phyloP scores from a whole-genome alignment of 768 basidiomycete genomes.

The Tulasnella sp. region DNA sequence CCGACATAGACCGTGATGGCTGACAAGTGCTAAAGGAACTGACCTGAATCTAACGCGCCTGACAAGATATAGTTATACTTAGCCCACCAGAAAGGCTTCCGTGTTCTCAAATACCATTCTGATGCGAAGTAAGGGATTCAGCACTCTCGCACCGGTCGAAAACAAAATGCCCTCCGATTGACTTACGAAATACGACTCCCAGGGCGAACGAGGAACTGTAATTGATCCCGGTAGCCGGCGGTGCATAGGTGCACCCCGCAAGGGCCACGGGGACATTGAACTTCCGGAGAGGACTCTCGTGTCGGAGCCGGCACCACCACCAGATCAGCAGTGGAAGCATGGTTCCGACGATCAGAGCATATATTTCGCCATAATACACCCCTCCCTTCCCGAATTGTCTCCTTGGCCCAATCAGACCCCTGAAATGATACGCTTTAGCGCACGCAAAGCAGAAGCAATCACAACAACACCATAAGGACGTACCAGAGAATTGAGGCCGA shows the following conservation, averaged over 20 bases:
- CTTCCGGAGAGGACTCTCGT: conserved; percentile 32
- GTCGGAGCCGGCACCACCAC: conserved; percentile 44
- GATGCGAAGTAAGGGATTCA: background rate
- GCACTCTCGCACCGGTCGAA: background rate
- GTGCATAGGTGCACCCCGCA: conserved; percentile 48
- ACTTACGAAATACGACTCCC: conserved; percentile 52
- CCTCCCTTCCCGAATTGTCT: conserved; percentile 48
- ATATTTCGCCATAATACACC: conserved; percentile 49
- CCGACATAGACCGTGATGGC: background rate
- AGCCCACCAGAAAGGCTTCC: conserved; percentile 53
- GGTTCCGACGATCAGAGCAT: conserved; percentile 48
- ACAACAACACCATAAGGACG: conserved; percentile 28
- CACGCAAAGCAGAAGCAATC: no score
- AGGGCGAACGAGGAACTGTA: conserved; percentile 50
- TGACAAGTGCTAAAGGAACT: background rate
- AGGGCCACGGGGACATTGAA: conserved; percentile 49
- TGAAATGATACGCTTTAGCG: conserved; percentile 26
- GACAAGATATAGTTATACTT: conserved; percentile 56
- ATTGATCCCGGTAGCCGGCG: conserved; percentile 54
- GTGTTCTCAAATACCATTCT: conserved; percentile 50
- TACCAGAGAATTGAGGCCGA: conserved; percentile 51
- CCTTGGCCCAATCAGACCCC: conserved; percentile 53
- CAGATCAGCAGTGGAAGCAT: conserved; percentile 50
- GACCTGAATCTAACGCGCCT: conserved; percentile 47
- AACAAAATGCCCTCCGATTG: background rate